Conservation (phyloP, 2,329 filamentous ascomycete species). For the Stagonosporopsis cucurbitacearum region DNA sequence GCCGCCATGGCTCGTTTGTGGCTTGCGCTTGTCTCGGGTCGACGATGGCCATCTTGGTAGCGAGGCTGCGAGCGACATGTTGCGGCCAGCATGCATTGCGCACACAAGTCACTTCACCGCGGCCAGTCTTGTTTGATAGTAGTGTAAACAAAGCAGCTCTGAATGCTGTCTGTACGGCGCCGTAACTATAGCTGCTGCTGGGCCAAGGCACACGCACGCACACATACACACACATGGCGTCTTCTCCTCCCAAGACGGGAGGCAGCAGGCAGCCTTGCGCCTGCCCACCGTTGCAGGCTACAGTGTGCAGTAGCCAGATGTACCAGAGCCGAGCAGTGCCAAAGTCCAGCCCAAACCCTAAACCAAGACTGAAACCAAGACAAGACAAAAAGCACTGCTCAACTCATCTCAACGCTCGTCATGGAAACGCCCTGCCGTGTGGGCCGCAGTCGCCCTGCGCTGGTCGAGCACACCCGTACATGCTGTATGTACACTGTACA, state of each 20-base stretch:
- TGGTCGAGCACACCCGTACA: not conserved
- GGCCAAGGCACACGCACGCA: no score
- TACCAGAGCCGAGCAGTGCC: slow-evolving; percentile 1
- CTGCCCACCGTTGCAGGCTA: slow-evolving; percentile 8
- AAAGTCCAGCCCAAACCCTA: not conserved
- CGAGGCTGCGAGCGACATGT: slow-evolving; percentile 18
- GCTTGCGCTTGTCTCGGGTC: slow-evolving; percentile 26
- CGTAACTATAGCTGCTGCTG: no score
- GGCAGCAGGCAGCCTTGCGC: slow-evolving; percentile 14
- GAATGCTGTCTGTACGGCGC: no score
- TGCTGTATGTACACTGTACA: not conserved
- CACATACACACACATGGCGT: no score
- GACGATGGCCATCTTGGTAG: slow-evolving; percentile 16
- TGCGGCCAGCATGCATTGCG: slow-evolving; percentile 8
- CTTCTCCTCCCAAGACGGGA: no score
- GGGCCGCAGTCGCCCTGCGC: slow-evolving; percentile 1
- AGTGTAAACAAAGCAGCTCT: no score
- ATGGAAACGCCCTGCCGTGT: not conserved
- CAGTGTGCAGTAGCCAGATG: no score
- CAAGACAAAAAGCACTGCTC: not conserved
- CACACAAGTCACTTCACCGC: slow-evolving; percentile 13
- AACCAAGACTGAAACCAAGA: not conserved
- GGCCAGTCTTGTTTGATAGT: not conserved
- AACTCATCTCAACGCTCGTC: not conserved
- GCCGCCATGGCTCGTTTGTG: slow-evolving; percentile 28